phyloP scores from a whole-genome alignment of 2,329 filamentous ascomycete genomes.

The Sporothrix pallida region DNA sequence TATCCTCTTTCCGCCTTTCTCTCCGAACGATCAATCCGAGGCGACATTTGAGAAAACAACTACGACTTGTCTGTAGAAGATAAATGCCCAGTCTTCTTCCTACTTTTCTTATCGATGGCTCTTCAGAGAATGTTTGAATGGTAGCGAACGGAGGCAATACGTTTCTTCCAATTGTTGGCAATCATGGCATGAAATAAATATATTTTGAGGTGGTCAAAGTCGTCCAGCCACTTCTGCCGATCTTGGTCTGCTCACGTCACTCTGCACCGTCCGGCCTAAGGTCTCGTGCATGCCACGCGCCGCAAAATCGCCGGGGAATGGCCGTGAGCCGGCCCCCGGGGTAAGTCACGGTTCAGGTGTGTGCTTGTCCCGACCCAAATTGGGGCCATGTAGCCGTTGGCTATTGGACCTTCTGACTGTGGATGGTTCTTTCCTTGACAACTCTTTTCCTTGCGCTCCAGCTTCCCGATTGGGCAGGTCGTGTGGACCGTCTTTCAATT shows the following conservation, averaged over 20 bases:
- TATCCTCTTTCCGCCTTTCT: conserved; percentile 7
- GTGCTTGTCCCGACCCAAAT: background rate
- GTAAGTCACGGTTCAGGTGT: background rate
- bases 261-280: background rate
- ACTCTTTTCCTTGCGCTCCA: background rate
- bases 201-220: no score
- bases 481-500: background rate
- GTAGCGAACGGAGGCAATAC: no score
- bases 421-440: background rate
- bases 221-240: background rate
- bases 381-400: background rate
- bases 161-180: background rate
- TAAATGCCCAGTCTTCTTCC: no score
- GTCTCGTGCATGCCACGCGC: conserved; percentile 3
- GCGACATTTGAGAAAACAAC: no score
- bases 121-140: no score
- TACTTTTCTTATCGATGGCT: no score
- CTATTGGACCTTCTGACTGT: background rate
- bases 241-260: conserved; percentile 14
- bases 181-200: no score
- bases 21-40: background rate
- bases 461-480: conserved; percentile 15
- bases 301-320: conserved; percentile 8
- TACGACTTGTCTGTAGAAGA: no score
- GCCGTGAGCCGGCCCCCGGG: conserved; percentile 6